phyloP scores from a whole-genome alignment of 495 filamentous ascomycete genomes.

The Penicillium silybi region DNA sequence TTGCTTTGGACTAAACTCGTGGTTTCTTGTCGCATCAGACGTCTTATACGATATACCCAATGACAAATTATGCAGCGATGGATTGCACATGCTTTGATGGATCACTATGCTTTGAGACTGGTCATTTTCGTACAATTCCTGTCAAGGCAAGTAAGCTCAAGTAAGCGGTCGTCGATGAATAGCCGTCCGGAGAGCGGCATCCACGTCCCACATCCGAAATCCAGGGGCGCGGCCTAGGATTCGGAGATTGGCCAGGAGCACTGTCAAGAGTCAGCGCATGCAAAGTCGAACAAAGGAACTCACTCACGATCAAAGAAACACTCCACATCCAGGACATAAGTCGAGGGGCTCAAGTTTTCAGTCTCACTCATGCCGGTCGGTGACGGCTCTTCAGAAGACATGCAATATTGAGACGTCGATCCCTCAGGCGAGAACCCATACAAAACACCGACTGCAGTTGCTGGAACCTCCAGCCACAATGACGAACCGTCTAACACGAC shows the following conservation, averaged over 20 bases:
- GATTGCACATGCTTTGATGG: conserved; percentile 1
- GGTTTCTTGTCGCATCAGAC: conserved; percentile 3
- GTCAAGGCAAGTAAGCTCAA: neutral
- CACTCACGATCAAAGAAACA: conserved; percentile 28
- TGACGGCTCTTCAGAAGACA: conserved; percentile 3
- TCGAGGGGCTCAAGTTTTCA: conserved; percentile 1
- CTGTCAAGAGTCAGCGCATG: conserved; percentile 9
- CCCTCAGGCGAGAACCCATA: conserved; percentile 14
- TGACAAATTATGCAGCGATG: conserved; percentile 7
- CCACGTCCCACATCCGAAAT: conserved; percentile 23
- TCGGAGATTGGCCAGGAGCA: conserved; percentile 19
- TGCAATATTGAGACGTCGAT: conserved; percentile 11
- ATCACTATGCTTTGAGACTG: neutral
- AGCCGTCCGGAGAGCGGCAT: conserved; percentile 19
- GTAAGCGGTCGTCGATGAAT: conserved; percentile 13
- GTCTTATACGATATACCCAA: conserved; percentile 15
- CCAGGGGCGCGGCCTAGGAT: conserved; percentile 29
- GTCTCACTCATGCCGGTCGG: neutral
- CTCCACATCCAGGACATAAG: conserved; percentile 23
- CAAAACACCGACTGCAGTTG: conserved; percentile 8
- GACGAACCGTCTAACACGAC: conserved; percentile 17
- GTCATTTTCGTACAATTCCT: neutral
- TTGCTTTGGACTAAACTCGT: neutral
- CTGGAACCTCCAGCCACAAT: conserved; percentile 18
- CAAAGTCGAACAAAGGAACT: neutral